Conservation (phyloP, 495 filamentous ascomycete species). For the Corynascus novoguineensis region DNA sequence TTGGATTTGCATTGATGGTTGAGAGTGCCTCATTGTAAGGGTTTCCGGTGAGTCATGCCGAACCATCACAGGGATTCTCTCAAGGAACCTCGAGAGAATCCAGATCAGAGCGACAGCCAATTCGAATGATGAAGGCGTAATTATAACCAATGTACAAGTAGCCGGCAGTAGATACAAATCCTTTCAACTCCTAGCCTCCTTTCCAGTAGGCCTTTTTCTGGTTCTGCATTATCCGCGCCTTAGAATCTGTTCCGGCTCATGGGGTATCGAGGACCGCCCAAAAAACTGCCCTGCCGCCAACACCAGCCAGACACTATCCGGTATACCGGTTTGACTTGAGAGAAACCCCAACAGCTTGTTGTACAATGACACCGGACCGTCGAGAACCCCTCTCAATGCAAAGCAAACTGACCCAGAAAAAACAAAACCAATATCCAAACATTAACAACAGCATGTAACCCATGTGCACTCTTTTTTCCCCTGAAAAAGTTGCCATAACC, state of each 20-base stretch:
- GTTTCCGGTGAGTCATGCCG: neutral
- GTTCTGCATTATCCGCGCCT: neutral
- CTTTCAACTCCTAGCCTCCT: neutral
- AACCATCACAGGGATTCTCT: no score
- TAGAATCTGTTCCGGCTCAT: neutral
- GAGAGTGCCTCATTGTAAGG: neutral
- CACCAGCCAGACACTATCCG: neutral
- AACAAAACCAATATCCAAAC: neutral
- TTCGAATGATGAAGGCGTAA: neutral
- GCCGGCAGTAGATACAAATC: neutral
- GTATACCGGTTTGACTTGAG: neutral
- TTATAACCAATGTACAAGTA: neutral
- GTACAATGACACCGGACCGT: neutral
- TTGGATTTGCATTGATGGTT: neutral
- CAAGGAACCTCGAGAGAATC: no score
- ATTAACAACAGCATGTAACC: neutral
- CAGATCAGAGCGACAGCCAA: neutral
- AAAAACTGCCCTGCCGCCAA: constrained; percentile 1
- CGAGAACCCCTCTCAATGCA: neutral
- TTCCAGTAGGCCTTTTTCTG: neutral
- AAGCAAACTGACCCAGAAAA: neutral
- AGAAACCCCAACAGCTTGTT: neutral
- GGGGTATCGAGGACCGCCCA: constrained; percentile 2
- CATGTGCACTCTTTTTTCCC: neutral
- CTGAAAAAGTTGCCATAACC: neutral